phyloP scores from a whole-genome alignment of 192 early-diverging fungal species.

The Coemansia aciculifera region DNA sequence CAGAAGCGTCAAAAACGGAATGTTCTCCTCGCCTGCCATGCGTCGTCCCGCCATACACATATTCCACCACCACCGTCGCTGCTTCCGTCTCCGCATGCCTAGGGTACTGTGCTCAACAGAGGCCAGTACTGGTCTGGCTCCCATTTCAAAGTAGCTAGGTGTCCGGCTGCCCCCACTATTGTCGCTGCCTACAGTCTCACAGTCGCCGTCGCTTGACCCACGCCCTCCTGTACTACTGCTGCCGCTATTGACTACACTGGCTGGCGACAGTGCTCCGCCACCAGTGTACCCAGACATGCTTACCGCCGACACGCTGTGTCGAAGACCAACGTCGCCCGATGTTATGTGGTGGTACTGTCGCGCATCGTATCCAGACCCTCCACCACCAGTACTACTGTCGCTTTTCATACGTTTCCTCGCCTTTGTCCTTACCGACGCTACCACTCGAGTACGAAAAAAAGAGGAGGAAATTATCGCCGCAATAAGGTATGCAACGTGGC shows the following conservation, averaged over 20 bases:
- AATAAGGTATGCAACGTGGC: neutral
- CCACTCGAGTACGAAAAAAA: neutral
- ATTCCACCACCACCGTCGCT: neutral
- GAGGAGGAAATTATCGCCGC: neutral
- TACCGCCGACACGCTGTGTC: neutral
- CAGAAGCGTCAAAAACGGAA: constrained; percentile 23
- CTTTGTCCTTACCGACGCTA: neutral
- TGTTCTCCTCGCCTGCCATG: constrained; percentile 12
- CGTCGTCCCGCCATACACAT: neutral
- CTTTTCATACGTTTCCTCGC: neutral
- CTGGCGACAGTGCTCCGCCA: neutral
- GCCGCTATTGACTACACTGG: neutral
- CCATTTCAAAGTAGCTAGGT: constrained; percentile 1
- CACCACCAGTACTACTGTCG: neutral
- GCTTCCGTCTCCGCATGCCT: neutral
- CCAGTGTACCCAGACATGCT: neutral
- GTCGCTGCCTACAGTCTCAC: constrained; percentile 17
- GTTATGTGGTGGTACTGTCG: neutral
- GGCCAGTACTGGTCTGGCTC: neutral
- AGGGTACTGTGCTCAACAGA: neutral
- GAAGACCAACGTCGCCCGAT: neutral
- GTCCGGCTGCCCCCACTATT: constrained; percentile 1
- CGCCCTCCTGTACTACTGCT: neutral
- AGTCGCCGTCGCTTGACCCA: constrained; percentile 21
- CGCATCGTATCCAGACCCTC: neutral